Percentiles rank a stretch among this genome's conserved stretches.
These are phyloP conservation scores for Helianthus tuberosus DNA, from an alignment of 129 eudicot species.

Conservation along the genomic window DNA sequence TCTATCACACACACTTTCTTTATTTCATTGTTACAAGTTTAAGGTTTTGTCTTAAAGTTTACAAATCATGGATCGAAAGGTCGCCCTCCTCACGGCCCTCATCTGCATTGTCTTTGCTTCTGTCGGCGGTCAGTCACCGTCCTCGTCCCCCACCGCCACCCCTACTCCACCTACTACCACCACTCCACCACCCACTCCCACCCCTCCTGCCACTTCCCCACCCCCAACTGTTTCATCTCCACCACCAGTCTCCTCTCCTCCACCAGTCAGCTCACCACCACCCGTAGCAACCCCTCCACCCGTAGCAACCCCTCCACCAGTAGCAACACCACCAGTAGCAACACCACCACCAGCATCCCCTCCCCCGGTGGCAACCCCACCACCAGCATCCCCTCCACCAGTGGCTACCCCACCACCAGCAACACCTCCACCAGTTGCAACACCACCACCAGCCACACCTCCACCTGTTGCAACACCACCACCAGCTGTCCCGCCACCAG, in stretches of 20 bases:
- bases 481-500: slow-evolving; percentile 38
- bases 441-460: slow-evolving; percentile 23
- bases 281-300: slow-evolving; percentile 32
- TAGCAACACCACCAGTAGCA: slow-evolving; percentile 24
- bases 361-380: slow-evolving; percentile 8
- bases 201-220: slow-evolving; percentile 22
- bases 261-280: slow-evolving; percentile 37
- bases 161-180: slow-evolving; percentile 20
- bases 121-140: slow-evolving; percentile 62
- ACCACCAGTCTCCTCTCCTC: slow-evolving; percentile 32
- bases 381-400: slow-evolving; percentile 43
- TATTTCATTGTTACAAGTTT: background rate
- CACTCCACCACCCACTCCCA: slow-evolving; percentile 39
- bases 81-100: slow-evolving; percentile 32
- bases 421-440: slow-evolving; percentile 8
- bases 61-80: slow-evolving; percentile 41
- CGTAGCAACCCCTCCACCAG: slow-evolving; percentile 36
- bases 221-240: slow-evolving; percentile 33
- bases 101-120: slow-evolving; percentile 65
- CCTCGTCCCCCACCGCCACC: slow-evolving; percentile 56
- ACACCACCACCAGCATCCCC: slow-evolving; percentile 36
- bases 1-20: background rate
- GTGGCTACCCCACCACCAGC: slow-evolving; percentile 32
- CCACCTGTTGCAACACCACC: slow-evolving; percentile 24
- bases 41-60: no score